Conservation (phyloP, 192 early-diverging fungal species). For the Coemansia sp. region DNA sequence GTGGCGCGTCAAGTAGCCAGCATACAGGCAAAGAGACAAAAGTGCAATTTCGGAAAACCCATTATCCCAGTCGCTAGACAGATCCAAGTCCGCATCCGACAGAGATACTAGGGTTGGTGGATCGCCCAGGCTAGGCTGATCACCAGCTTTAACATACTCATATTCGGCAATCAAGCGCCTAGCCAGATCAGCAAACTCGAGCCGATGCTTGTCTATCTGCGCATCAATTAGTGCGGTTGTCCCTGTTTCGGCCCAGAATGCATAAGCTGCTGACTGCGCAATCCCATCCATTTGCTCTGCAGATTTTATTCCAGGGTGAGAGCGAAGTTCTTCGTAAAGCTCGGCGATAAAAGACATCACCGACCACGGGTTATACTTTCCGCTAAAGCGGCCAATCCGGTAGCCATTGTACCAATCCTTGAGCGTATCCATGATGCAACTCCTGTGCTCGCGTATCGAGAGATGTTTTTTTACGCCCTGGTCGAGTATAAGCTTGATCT, state of each 20-base stretch:
- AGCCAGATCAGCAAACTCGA: slow-evolving; percentile 8
- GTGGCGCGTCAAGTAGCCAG: slow-evolving; percentile 19
- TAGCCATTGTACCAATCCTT: slow-evolving; percentile 18
- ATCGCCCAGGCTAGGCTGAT: background rate
- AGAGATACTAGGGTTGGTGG: too few relatives aligned
- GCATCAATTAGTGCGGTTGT: slow-evolving; percentile 11
- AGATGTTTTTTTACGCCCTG: slow-evolving; percentile 11
- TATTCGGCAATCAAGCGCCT: slow-evolving; percentile 14
- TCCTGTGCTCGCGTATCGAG: slow-evolving; percentile 3
- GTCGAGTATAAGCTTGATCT: slow-evolving; percentile 29
- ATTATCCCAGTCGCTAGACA: slow-evolving; percentile 15
- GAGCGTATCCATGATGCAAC: slow-evolving; percentile 1
- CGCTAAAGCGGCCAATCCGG: slow-evolving; percentile 12
- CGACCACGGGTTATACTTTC: slow-evolving; percentile 52
- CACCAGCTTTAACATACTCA: background rate
- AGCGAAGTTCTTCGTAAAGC: slow-evolving; percentile 8
- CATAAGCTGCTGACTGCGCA: slow-evolving; percentile 4
- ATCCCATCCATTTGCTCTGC: slow-evolving; percentile 1
- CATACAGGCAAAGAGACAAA: slow-evolving; percentile 23
- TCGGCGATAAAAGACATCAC: slow-evolving; percentile 33
- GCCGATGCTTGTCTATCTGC: slow-evolving; percentile 10
- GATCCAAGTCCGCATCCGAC: background rate
- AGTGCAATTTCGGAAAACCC: slow-evolving; percentile 23
- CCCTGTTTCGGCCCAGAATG: slow-evolving; percentile 16
- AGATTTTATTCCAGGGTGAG: background rate